Evolutionary conservation across 2,329 filamentous ascomycete genomes (phyloP), one percentile per base, ranked within the genome.

Genomic region (Hypoxylon sp.): DNA sequence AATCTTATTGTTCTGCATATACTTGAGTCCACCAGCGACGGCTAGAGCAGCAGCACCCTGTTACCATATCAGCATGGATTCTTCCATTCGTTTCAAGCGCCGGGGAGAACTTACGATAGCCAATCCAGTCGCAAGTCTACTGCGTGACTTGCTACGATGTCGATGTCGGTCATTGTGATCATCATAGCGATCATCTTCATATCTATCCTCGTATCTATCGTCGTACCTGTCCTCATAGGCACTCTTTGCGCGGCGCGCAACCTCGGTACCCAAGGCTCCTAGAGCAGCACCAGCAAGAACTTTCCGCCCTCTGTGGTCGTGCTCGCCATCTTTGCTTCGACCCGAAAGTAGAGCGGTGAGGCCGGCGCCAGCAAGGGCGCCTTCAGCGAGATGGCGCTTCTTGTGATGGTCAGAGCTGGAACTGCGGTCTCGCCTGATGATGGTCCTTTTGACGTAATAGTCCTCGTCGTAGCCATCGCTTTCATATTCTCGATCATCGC

Each of bases 21-120:
- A 89, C 73, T 89, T 89, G 66, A 87, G 83, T 4, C 87, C 87
- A n/a, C 87, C 88, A 2, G 87, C 87, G 18, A 88, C 85, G 6
- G 87, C 88, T 22, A 90, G 80, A 14, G 87, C 87, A 20, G 88
- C 87, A 8, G 87, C 87, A 7, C 76, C 74, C 75, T 77, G 40
- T 42, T 12, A 52, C 36, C 30, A n/a, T 3, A 38, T 65, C 33
- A 67, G 52, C 20, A 55, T 62, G 8, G 2, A 36, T 49, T 26
- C 36, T 36, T 22, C 4, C 16, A 20, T 7, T 14, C 14, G 18
- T 4, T 14, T 40, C 26, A 40, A 33, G 1, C 3, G 14, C 14
- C 20, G 1, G 16, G 8, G 16, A 26, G 36, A 33, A 65, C 75
- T 71, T 75, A 88, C 88, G 42, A 89, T 81, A 30, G 87, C 88